Evolutionary conservation across 805 yeast species (phyloP), one percentile per base, ranked within the genome.

Genomic region (Ogataea nitratoaversa): DNA sequence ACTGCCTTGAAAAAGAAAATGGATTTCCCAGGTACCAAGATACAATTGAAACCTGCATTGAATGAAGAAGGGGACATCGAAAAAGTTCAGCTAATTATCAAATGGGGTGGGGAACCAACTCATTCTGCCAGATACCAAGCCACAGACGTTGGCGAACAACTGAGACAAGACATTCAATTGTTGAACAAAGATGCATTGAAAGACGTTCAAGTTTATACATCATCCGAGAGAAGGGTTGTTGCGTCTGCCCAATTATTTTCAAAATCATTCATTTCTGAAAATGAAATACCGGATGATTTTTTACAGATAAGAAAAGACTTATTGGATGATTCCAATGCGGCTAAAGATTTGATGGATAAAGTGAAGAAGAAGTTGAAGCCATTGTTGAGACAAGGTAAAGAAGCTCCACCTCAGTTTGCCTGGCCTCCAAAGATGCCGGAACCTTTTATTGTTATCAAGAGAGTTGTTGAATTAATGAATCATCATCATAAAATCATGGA

Each of bases 31-130:
- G 99, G 99, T 8, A 93, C 99, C 0, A 93, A 93, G 59, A 84
- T 93, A 46, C 99, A 93, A 66, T 67, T 93, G 53, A 93, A 93
- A 60, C 99, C 99, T 0, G 81, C 91, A 3, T 57, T 90, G 41
- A 74, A 75, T 52, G 66, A 70, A 12, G 80, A 76, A 30, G 72
- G 70, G 43, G 79, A 82, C 25, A 93, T 93, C 17, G 97, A 91
- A 49, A 93, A 93, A 59, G 97, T 91, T 19, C 99, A 93, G 63
- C 81, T 93, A 47, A 95, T 93, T 46, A 70, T 93, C 53, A 93
- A 93, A 61, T 93, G 99, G 99, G 99, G 99, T 53, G 99, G 99
- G 48, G 99, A 93, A 63, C 97, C 99, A 5, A 93, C 99, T 1
- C 99, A 93, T 62, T 89, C 97, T 9, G 97, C 98, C 2, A 77